Base-by-base conservation (phyloP, 2,329 filamentous ascomycete genomes). In the Fusarium pseudograminearum region DNA sequence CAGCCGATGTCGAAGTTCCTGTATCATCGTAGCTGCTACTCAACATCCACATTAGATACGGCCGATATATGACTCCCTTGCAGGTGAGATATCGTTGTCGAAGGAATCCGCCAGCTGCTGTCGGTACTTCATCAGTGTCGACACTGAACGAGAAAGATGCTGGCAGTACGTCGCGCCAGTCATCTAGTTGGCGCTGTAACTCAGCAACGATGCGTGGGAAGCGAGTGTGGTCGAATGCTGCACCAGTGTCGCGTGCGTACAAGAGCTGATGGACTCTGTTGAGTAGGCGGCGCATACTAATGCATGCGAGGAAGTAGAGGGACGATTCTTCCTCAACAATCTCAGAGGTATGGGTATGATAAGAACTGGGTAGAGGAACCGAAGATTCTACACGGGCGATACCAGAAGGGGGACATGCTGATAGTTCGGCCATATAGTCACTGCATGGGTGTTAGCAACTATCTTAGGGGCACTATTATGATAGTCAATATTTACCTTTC, bases 251-350 rank as follows among this genome's bases (percentile, higher is more conserved):
- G 7, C 79, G 76, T 0, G 83, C 83, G 57, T 86, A 86, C 0
- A 86, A 78, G 0, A 86, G 77, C 55, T 85, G 81, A 47, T 85
- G 81, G 0, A 85, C 82, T 18, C 83, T 77, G 61, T 85, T 85
- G 3, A 85, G 76, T 1, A 85, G 76, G 3, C 83, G 78, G 0
- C 84, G 77, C 79, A 85, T 85, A 3, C 81, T 85, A 31, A 87
- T 85, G 36, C 84, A 87, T 3, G 85, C 84, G 3, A 87, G 77
- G 51, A 86, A 85, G 69, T 86, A 86, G 1, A 86, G 78, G 0
- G 84, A 83, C 0, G 84, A 85, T 34, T 83, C 79, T 65, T 86
- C 83, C 54, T 83, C 80, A 4, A 82, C 78, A 1, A 70, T 60
- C 1, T 76, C 62, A 2, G 76, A 76, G 3, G 74, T 66, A 51